Evolutionary conservation across 1,139 yeast genomes (phyloP), one percentile per base, ranked within the genome.

Genomic region (Blastobotrys buckinghamii): DNA sequence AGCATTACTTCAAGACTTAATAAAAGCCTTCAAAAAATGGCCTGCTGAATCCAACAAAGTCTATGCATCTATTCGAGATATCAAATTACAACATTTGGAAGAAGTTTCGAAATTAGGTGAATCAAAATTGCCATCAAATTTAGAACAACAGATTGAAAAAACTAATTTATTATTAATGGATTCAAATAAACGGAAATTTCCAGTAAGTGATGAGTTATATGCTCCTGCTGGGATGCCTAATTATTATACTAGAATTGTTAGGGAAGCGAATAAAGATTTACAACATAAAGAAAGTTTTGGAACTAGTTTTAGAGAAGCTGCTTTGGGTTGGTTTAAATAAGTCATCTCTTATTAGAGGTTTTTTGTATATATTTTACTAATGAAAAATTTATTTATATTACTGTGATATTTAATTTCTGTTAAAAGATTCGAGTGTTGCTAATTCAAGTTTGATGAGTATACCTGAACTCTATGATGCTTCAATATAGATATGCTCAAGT

Each of bases 171-270:
- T 67, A 3, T 52, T 51, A 9, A 47, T 56, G 37, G 57, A 63
- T 46, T 43, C 51, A 16, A 58, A 61, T 46, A 50, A 47, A 38
- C 47, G 50, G 17, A 55, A 55, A 46, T 65, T 65, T 50, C 58
- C 63, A n/a, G 58, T 63, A 13, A 47, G 63, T 10, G 84, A 81
- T 47, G 83, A 84, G 64, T 67, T 89, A 54, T 68, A 79, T 59
- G 73, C 68, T 57, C 97, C 97, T 29, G 81, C 82, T 61, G 95
- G 96, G 1, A 86, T 88, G 64, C 90, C 95, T 2, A 69, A 75
- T 44, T 89, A 89, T 62, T 89, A 89, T 62, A 75, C 73, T 39
- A 75, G 94, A 60, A 73, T 89, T 49, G 60, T 84, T 68, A 73
- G 75, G 43, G 95, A 87, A 64, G 75, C 89, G 45, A 39, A 40